phyloP scores from a whole-genome alignment of 23 red algal genomes.

The Cyanidiococcus yangmingshanensis region DNA sequence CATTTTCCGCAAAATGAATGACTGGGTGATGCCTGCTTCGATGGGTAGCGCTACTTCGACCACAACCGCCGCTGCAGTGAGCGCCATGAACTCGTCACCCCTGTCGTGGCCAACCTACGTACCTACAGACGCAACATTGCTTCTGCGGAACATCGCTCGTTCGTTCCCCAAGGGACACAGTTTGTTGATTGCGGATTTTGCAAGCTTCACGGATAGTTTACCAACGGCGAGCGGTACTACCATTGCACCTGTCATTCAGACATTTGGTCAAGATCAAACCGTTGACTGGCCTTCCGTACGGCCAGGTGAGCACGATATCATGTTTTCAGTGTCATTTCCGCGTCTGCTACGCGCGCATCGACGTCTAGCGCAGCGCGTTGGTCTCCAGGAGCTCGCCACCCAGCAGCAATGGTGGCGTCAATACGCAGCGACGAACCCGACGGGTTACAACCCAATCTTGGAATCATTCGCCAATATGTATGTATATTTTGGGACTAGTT shows the following conservation, averaged over 20 bases:
- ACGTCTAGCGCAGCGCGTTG: not conserved
- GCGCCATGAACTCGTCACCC: not conserved
- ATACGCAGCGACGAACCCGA: not conserved
- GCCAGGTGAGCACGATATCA: conserved; percentile 15
- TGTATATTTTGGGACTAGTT: not conserved
- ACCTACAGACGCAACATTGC: not conserved
- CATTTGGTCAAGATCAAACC: not conserved
- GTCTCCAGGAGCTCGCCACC: not conserved
- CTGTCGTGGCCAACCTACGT: conserved; percentile 9
- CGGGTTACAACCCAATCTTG: conserved; percentile 1
- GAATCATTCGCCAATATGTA: conserved; percentile 15
- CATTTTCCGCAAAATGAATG: not conserved
- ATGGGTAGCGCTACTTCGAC: not conserved
- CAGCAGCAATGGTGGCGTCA: conserved; percentile 12
- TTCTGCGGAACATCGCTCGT: conserved; percentile 2
- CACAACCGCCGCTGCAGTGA: not conserved
- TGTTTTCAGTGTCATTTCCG: conserved; percentile 16
- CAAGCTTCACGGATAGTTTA: conserved; percentile 5
- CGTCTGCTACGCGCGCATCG: conserved; percentile 3
- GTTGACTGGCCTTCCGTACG: conserved; percentile 6
- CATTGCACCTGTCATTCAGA: conserved; percentile 16
- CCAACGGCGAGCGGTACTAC: not conserved
- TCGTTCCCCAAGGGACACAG: conserved; percentile 13
- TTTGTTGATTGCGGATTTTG: not conserved
- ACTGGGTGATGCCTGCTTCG: not conserved